Percentiles rank a stretch among this genome's conserved stretches.
phyloP scores from a whole-genome alignment of 306 rosid genomes.

The Canavalia gladiata region DNA sequence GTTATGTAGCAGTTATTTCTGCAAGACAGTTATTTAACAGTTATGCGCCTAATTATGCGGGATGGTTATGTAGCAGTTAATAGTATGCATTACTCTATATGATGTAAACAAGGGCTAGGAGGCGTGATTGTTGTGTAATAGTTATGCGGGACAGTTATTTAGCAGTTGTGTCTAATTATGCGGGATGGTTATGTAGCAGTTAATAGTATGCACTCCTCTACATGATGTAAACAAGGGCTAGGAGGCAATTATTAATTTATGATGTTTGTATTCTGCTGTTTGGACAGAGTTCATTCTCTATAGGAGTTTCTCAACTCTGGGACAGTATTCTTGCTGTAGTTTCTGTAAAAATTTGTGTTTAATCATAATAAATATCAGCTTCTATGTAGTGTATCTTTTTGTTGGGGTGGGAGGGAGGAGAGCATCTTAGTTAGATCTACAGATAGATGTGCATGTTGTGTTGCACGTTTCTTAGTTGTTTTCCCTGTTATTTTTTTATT shows the following conservation, averaged over 20 bases:
- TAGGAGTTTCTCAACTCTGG: conserved; percentile 32
- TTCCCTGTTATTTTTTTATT: no score
- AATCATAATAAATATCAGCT: conserved; percentile 5
- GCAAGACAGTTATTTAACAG: no score
- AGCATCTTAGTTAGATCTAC: no score
- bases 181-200: conserved; percentile 14
- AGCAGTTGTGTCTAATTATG: not conserved
- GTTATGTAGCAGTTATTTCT: conserved; percentile 5
- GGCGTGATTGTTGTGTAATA: not conserved
- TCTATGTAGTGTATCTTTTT: no score
- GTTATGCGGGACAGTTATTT: not conserved
- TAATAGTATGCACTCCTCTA: not conserved
- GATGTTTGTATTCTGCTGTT: not conserved
- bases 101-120: no score
- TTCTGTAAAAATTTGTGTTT: not conserved
- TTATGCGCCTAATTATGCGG: no score
- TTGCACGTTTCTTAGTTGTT: no score
- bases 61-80: not conserved
- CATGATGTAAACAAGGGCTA: not conserved
- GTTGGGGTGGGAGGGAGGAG: no score
- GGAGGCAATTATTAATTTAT: not conserved
- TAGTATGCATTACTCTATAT: not conserved
- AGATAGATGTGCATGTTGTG: no score
- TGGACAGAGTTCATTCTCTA: conserved; percentile 8
- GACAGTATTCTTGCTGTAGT: conserved; percentile 24